Conservation (phyloP, 73 alveolate genomes). For the Urostyla sp. region DNA sequence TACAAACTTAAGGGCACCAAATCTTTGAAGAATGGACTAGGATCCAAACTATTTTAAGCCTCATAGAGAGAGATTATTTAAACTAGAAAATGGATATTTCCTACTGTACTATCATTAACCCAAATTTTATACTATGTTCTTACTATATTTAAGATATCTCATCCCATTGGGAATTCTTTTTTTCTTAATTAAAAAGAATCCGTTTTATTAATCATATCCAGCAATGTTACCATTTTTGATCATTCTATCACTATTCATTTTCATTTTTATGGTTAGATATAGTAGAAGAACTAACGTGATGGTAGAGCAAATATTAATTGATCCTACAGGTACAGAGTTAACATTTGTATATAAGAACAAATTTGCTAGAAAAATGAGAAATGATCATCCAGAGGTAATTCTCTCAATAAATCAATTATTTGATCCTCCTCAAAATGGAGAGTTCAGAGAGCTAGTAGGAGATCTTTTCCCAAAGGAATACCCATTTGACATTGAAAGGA, state of each 20-base stretch:
- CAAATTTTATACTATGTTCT: conserved; percentile 30
- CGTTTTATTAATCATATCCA: conserved; percentile 62
- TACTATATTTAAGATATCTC: conserved; percentile 24
- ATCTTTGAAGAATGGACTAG: background rate
- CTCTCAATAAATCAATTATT: background rate
- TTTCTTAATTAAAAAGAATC: conserved; percentile 59
- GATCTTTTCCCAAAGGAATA: conserved; percentile 61
- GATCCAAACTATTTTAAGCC: background rate
- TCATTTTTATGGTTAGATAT: conserved; percentile 28
- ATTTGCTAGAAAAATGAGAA: conserved; percentile 46
- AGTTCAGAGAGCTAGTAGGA: conserved; percentile 39
- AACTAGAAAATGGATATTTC: conserved; percentile 67
- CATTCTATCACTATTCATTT: background rate
- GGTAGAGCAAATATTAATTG: conserved; percentile 60
- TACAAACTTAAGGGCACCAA: too few relatives aligned
- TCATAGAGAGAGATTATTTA: conserved; percentile 29
- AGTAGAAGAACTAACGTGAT: conserved; percentile 51
- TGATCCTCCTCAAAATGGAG: conserved; percentile 63
- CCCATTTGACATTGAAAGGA: conserved; percentile 30
- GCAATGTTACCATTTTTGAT: conserved; percentile 49
- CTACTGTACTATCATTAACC: conserved; percentile 58
- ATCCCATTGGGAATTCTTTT: conserved; percentile 27
- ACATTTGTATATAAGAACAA: conserved; percentile 52
- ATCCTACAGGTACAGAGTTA: conserved; percentile 68
- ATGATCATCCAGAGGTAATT: conserved; percentile 44